Evolutionary conservation across 2,329 filamentous ascomycete genomes (phyloP).

Genomic region (Penicillium janthinellum): DNA sequence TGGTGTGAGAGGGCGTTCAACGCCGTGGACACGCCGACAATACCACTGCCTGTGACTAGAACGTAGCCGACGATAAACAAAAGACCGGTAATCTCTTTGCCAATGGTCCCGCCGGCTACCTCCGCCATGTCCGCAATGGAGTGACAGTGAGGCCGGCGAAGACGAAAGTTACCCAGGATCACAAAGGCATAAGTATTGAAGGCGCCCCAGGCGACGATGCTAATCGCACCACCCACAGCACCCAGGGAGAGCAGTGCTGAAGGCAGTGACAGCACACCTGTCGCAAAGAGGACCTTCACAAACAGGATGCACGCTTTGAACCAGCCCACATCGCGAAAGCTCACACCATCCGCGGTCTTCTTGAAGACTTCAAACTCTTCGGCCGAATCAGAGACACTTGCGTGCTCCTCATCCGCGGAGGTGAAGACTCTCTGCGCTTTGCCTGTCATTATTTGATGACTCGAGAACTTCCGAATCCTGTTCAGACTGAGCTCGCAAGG

Average conservation of each 20-base stretch:
- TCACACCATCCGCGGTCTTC: conserved; percentile 45
- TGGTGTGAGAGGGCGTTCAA: conserved; percentile 62
- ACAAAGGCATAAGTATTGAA: conserved; percentile 52
- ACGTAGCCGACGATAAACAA: conserved; percentile 61
- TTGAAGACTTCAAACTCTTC: conserved; percentile 49
- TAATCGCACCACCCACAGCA: conserved; percentile 50
- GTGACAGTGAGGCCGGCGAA: conserved; percentile 53
- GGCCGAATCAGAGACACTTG: not conserved
- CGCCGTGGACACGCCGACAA: conserved; percentile 59
- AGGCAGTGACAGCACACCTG: conserved; percentile 52
- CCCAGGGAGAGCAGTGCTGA: conserved; percentile 50
- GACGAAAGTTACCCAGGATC: conserved; percentile 52
- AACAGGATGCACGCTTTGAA: conserved; percentile 53
- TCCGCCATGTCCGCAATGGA: conserved; percentile 60
- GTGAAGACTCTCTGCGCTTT: not conserved
- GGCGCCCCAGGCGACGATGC: conserved; percentile 49
- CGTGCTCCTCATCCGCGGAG: not conserved
- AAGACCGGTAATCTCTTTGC: conserved; percentile 55
- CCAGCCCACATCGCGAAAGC: conserved; percentile 55
- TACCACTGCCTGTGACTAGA: conserved; percentile 57
- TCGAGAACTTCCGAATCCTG: not conserved
- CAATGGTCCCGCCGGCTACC: conserved; percentile 53
- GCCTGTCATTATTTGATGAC: not conserved
- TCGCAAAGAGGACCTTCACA: conserved; percentile 50
- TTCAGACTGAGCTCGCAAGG: not conserved